Conservation (phyloP, 345 rosid genomes). For the Citrus sp. region DNA sequence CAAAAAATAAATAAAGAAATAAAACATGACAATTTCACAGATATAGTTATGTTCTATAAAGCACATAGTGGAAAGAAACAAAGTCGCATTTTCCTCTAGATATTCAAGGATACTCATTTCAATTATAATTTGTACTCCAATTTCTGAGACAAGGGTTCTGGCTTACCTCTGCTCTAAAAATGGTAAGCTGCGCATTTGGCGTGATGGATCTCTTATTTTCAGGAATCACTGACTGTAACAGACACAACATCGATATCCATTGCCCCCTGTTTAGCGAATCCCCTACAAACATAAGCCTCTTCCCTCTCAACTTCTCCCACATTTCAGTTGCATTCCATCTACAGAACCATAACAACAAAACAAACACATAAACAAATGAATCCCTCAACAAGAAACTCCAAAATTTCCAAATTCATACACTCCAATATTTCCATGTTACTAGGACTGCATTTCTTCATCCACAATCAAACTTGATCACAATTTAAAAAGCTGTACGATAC, state of each 20-base stretch:
- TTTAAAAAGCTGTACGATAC: neutral
- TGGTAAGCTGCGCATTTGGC: conserved; percentile 86
- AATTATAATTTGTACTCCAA: neutral
- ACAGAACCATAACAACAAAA: conserved; percentile 3
- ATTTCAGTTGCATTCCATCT: conserved; percentile 86
- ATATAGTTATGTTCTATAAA: conserved; percentile 1
- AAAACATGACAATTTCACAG: neutral
- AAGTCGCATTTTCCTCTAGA: neutral
- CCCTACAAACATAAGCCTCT: conserved; percentile 95
- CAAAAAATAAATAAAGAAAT: neutral
- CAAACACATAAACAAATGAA: neutral
- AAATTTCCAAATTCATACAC: neutral
- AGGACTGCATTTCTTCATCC: neutral
- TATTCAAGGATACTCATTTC: neutral
- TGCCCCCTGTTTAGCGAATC: conserved; percentile 96
- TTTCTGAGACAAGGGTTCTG: neutral
- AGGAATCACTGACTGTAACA: conserved; percentile 79
- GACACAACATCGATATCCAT: conserved; percentile 97
- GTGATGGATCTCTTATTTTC: conserved; percentile 73
- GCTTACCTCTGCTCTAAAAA: conserved; percentile 87
- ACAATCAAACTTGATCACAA: neutral
- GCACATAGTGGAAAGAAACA: neutral
- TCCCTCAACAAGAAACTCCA: neutral
- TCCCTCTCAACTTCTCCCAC: conserved; percentile 98
- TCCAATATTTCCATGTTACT: neutral